Evolutionary conservation across 2,329 filamentous ascomycete species (phyloP), one percentile per base, ranked within the genome.

Genomic region (Colletotrichum musae): DNA sequence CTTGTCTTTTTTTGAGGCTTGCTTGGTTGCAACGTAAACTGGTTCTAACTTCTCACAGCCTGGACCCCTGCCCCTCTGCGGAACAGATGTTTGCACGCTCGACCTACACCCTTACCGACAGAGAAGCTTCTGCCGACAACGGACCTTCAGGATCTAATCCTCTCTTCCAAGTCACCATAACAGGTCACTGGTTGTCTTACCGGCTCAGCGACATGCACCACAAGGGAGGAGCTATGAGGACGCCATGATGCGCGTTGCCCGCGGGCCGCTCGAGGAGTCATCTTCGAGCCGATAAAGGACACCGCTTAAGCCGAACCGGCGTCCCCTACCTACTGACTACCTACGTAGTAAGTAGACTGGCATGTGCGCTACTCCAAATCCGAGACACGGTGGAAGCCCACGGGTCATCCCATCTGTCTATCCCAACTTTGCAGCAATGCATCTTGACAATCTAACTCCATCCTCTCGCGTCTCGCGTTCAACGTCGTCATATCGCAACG

Each of bases 51-150:
- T 41, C 47, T 15, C 48, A 66, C 56, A 69, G 54, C 66, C 54
- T 65, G 61, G 50, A 59, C 60, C 65, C 65, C 65, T 68, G 61
- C 58, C 50, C 21, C 41, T 45, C 16, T 4, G 5, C 60, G 16
- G 24, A 21, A 21, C 36, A 24, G 21, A 24, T 24, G 26, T 13
- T 47, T 18, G 28, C 61, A 65, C 32, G 9, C 1, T 36, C 32
- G 32, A 36, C 21, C 21, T 24, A 4, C 54, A 68, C 61, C 65
- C 54, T 69, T 62, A 69, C 66, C 66, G 62, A 69, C 66, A 66
- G 39, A 45, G 43, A 70, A 41, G 54, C 52, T 56, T 57, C 54
- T 60, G 62, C 66, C 62, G 67, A 70, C 62, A 70, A 67, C 63
- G 67, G 67, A 70, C 36, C 18, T 48, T 24, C n/a, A 48, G 16